Conservation (phyloP, 345 rosid species). For the Heritiera littoralis region DNA sequence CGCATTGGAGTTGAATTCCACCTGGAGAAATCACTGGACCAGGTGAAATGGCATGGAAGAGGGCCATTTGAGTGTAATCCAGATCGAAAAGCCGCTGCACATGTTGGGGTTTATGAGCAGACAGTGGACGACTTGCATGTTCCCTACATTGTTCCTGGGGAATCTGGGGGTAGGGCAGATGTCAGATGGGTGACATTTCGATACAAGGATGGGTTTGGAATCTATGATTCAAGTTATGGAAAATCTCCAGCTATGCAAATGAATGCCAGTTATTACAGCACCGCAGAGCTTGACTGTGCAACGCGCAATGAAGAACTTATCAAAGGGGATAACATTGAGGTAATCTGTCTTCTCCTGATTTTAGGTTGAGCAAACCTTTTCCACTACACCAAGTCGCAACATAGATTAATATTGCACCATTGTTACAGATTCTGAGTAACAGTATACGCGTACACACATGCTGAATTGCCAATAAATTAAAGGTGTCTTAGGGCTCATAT, state of each 20-base stretch:
- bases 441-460: neutral
- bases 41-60: slow-evolving; percentile 79
- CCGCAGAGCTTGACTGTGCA: slow-evolving; percentile 69
- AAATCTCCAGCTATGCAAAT: slow-evolving; percentile 87
- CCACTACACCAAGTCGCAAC: neutral
- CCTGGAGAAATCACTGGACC: slow-evolving; percentile 67
- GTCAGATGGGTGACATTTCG: slow-evolving; percentile 87
- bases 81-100: slow-evolving; percentile 94
- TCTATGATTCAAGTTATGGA: slow-evolving; percentile 79
- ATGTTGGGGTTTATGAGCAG: slow-evolving; percentile 67
- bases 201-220: slow-evolving; percentile 70
- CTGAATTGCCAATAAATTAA: neutral
- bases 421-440: neutral
- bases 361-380: neutral
- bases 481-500: neutral
- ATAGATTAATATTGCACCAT: neutral
- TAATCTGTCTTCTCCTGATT: slow-evolving; percentile 23
- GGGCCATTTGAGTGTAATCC: slow-evolving; percentile 99
- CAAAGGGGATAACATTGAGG: slow-evolving; percentile 74
- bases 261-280: slow-evolving; percentile 83
- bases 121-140: slow-evolving; percentile 79
- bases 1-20: slow-evolving; percentile 86
- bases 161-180: slow-evolving; percentile 88
- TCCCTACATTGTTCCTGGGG: slow-evolving; percentile 94
- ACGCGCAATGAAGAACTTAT: slow-evolving; percentile 70